A percentile compares a stretch with the other conserved stretches of the same genome.
These are phyloP conservation scores for Ogataea pignaliae DNA, from an alignment of 805 yeast genomes.

Conservation along the genomic window DNA sequence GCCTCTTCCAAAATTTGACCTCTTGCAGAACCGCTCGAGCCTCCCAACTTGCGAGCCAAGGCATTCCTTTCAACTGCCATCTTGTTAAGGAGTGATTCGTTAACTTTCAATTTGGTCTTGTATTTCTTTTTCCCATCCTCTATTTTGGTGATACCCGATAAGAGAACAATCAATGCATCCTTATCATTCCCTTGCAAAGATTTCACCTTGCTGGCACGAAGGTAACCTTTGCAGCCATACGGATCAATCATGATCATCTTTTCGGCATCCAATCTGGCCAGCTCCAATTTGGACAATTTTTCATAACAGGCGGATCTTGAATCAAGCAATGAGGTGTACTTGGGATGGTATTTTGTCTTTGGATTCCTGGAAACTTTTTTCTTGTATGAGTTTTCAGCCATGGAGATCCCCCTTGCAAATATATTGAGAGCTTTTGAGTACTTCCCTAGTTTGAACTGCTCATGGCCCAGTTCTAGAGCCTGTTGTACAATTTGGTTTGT, in stretches of 20 bases:
- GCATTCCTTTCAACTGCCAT: conserved; percentile 13
- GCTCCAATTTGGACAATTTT: conserved; percentile 30
- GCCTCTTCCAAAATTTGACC: too few relatives aligned
- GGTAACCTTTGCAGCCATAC: conserved; percentile 44
- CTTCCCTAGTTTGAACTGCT: conserved; percentile 13
- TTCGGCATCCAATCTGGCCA: conserved; percentile 37
- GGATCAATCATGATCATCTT: conserved; percentile 36
- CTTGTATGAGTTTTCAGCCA: conserved; percentile 8
- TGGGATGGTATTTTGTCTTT: conserved; percentile 5
- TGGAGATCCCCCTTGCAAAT: conserved; percentile 15
- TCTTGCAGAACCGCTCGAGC: background rate
- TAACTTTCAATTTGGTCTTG: conserved; percentile 24
- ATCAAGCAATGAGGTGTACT: conserved; percentile 29
- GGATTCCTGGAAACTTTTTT: background rate
- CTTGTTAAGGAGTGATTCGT: conserved; percentile 30
- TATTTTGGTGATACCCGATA: conserved; percentile 36
- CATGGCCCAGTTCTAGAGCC: conserved; percentile 16
- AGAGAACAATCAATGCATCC: conserved; percentile 35
- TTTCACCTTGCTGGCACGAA: conserved; percentile 39
- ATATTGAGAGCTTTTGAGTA: conserved; percentile 20
- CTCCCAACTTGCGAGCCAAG: conserved; percentile 3
- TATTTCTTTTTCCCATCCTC: conserved; percentile 28
- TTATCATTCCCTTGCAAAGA: conserved; percentile 19
- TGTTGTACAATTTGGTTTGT: background rate
- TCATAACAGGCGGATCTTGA: conserved; percentile 48